Percentiles rank a stretch among this genome's conserved stretches.
phyloP scores from a whole-genome alignment of 345 rosid species.

The Trapa bicornis region DNA sequence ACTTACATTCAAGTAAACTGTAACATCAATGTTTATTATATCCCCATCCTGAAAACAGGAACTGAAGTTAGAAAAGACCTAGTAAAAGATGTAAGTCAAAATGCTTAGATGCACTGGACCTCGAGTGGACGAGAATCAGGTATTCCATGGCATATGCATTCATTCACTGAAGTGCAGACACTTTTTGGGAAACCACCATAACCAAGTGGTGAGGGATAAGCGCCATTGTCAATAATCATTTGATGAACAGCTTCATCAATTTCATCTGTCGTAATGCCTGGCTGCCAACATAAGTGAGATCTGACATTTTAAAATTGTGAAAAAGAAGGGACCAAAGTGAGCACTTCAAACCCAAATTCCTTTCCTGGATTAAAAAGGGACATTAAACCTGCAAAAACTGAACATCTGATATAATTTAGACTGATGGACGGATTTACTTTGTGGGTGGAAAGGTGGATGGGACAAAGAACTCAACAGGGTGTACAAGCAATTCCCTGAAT shows the following conservation, averaged over 20 bases:
- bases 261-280: conserved; percentile 79
- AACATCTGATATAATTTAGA: background rate
- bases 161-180: conserved; percentile 93
- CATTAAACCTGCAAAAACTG: background rate
- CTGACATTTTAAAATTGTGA: conserved; percentile 11
- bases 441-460: no score
- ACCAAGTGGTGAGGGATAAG: conserved; percentile 95
- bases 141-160: conserved; percentile 96
- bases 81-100: conserved; percentile 1
- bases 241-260: conserved; percentile 86
- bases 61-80: background rate
- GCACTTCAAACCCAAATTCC: background rate
- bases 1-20: conserved; percentile 73
- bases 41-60: conserved; percentile 71
- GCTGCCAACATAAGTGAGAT: conserved; percentile 42
- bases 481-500: background rate
- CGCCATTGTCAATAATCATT: conserved; percentile 87
- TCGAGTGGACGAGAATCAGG: conserved; percentile 82
- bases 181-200: conserved; percentile 97
- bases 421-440: background rate
- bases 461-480: background rate
- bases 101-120: conserved; percentile 23
- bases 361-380: background rate
- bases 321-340: background rate
- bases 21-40: conserved; percentile 84